Evolutionary conservation across 176 grass and related monocot genomes (phyloP).

Genomic region (Lolium multiflorum): DNA sequence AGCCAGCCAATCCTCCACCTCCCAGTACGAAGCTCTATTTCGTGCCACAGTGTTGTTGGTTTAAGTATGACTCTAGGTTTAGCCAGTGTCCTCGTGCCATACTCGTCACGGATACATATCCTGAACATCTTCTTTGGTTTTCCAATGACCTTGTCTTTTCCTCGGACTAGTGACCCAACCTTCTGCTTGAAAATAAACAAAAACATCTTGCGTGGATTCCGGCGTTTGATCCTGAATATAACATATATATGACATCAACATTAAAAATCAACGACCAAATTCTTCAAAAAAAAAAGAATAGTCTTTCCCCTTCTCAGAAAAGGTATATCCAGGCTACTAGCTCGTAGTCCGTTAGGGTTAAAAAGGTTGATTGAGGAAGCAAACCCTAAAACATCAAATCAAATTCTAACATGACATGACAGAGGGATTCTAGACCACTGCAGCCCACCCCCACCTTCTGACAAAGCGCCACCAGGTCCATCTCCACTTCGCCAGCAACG

Average conservation of each 20-base stretch:
- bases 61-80: background rate
- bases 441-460: too few relatives aligned
- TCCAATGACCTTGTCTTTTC: background rate
- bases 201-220: background rate
- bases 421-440: too few relatives aligned
- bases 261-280: background rate
- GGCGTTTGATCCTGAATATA: background rate
- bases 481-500: too few relatives aligned
- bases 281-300: too few relatives aligned
- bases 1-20: background rate
- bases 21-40: background rate
- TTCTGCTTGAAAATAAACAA: background rate
- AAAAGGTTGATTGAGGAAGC: too few relatives aligned
- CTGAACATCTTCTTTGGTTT: background rate
- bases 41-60: background rate
- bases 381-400: too few relatives aligned
- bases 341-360: too few relatives aligned
- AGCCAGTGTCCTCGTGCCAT: background rate
- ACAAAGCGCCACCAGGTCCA: too few relatives aligned
- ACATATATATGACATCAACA: background rate
- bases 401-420: too few relatives aligned
- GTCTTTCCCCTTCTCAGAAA: too few relatives aligned
- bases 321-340: too few relatives aligned
- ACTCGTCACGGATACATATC: background rate
- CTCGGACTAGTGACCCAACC: background rate